Percentiles rank a stretch among this genome's conserved stretches.
These are phyloP conservation scores for Astrothelium subdiscretum DNA, from an alignment of 495 filamentous ascomycete genomes.

Conservation along the genomic window DNA sequence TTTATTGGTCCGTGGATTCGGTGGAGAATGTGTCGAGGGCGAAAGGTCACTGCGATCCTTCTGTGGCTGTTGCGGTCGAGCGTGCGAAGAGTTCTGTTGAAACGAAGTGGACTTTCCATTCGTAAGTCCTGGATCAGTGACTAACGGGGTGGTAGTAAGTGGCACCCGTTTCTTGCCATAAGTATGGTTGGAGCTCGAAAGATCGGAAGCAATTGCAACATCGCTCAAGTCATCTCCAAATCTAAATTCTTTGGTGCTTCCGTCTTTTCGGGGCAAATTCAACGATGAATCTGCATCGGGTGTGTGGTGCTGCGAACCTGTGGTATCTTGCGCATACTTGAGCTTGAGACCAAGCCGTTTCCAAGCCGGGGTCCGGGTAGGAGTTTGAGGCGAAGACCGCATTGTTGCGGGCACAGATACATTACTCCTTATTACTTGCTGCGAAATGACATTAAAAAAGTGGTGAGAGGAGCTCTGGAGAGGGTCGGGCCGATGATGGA, in stretches of 20 bases:
- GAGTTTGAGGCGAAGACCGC: not conserved
- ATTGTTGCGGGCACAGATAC: not conserved
- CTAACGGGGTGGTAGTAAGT: not conserved
- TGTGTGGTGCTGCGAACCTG: conserved; percentile 10
- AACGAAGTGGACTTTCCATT: not conserved
- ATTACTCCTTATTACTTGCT: not conserved
- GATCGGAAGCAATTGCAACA: not conserved
- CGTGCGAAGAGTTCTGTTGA: not conserved
- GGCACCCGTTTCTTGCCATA: not conserved
- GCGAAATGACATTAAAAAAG: conserved; percentile 5
- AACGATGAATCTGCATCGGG: not conserved
- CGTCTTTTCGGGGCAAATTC: not conserved
- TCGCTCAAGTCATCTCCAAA: not conserved
- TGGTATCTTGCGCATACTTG: conserved; percentile 46
- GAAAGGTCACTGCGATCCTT: not conserved
- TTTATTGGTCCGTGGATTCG: not conserved
- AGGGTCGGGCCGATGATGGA: not conserved
- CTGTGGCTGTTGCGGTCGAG: not conserved
- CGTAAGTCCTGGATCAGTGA: not conserved
- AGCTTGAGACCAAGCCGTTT: conserved; percentile 67
- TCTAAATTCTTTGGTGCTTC: not conserved
- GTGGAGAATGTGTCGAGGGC: not conserved
- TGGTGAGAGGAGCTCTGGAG: conserved; percentile 25
- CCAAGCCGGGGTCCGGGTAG: conserved; percentile 54
- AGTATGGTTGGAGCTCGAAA: not conserved